These are phyloP conservation scores for Zymoseptoria passerinii DNA, from an alignment of 2,329 filamentous ascomycete genomes.

Conservation along the genomic window DNA sequence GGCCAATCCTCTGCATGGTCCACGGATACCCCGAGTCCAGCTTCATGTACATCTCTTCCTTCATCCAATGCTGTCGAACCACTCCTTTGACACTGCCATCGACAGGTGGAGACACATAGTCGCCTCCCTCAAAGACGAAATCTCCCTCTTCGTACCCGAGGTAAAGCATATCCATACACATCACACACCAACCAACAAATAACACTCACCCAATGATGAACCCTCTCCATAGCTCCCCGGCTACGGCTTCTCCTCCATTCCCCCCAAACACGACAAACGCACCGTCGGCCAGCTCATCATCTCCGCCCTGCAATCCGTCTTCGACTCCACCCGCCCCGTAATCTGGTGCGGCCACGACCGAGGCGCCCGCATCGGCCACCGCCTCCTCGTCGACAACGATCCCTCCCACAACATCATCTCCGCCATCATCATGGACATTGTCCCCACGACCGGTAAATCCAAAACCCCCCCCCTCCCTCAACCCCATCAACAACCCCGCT, in stretches of 20 bases:
- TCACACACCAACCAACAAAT: background rate
- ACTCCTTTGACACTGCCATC: background rate
- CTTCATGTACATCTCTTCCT: slow-evolving; percentile 19
- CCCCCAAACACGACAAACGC: slow-evolving; percentile 31
- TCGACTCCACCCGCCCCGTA: slow-evolving; percentile 29
- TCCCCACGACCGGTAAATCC: slow-evolving; percentile 33
- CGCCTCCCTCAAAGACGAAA: slow-evolving; percentile 30
- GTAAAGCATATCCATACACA: background rate
- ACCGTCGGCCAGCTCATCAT: slow-evolving; percentile 38
- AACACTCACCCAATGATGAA: background rate
- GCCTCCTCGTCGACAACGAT: slow-evolving; percentile 38
- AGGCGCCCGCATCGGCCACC: slow-evolving; percentile 43
- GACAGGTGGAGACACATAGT: slow-evolving; percentile 30
- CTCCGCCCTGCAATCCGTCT: slow-evolving; percentile 30
- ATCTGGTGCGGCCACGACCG: slow-evolving; percentile 45
- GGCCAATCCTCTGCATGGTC: slow-evolving; percentile 35
- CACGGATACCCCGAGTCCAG: slow-evolving; percentile 42
- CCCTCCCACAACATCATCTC: slow-evolving; percentile 32
- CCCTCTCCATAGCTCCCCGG: slow-evolving; percentile 31
- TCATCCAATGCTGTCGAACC: background rate
- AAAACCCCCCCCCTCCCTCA: background rate
- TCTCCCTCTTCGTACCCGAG: slow-evolving; percentile 41
- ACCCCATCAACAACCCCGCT: background rate
- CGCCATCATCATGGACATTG: slow-evolving; percentile 41
- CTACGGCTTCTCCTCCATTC: slow-evolving; percentile 37